Base-by-base conservation (phyloP, 768 basidiomycete species). In the Hygrophorus russula region DNA sequence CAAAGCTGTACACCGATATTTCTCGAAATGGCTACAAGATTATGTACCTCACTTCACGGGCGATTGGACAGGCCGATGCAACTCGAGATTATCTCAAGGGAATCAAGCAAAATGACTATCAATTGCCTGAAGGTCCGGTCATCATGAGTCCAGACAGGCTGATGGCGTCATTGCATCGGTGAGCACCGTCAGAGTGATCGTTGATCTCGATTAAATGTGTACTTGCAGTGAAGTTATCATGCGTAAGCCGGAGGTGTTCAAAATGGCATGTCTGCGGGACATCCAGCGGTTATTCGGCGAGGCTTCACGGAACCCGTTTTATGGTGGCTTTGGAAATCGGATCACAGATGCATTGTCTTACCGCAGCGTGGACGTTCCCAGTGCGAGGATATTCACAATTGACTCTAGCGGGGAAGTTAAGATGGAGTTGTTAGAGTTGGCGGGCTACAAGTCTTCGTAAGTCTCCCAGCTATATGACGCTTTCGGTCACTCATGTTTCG, bases 321-420 rank as follows among this genome's bases (percentile, higher is more conserved):
- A 93, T 56, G 89, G 91, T 31, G 96, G 96, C 2, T 99, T 99
- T 58, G 96, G 96, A 5, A 99, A 99, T 56, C 78, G 94, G 28
- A 97, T 98, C 53, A 98, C 96, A 12, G 96, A 99, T 61, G 96
- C 96, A 1, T 67, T 98, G 50, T 94, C 92, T n/a, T 99, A 98
- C 62, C 76, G 94, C 18, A 91, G 81, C 51, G 96, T 99, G 48
- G 90, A 91, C 55, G 77, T 98, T 14, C 91, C 92, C 0, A 91
- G 90, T 53, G 82, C 88, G 2, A 72, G 91, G 36, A 98, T 98
- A 56, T 99, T 98, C 56, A 98, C 96, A 45, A 97, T 97, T 49
- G 93, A 98, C 56, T 88, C 89, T 31, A 71, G 78, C 19, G 91
- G 94, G 6, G 91, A 93, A 53, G 93, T 99, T 44, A 96, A 93